Base-by-base conservation (phyloP, 169 alveolate genomes). In the Cystoisospora suis region DNA sequence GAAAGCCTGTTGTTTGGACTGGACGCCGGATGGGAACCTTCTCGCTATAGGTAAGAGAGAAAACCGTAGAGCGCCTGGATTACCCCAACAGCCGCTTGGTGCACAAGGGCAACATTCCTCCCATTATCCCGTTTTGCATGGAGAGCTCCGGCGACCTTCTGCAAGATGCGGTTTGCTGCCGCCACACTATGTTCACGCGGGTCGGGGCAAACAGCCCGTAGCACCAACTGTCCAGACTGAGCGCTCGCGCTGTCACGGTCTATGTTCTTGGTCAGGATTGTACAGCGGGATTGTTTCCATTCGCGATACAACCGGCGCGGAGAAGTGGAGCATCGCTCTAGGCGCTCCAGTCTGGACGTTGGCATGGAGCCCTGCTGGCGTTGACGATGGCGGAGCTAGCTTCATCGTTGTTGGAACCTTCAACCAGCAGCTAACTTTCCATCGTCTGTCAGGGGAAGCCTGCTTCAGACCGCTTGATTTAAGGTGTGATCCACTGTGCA, bases 381-480 rank as follows among this genome's bases (percentile, higher is more conserved):
- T 20, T 2, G 89, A 15, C 9, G 70, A 23, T 23, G 46, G 87
- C 85, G 15, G 38, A 34, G 42, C 70, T 34, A 12, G 85, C 70
- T 49, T 93, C 42, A 95, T 96, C 29, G 96, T 94, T 44, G 98
- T 96, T 15, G 97, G 98, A n/a, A 95, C 97, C 45, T 96, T 98
- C 97, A 97, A 96, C 89, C 94, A 95, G 77, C 95, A 96, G 20
- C 90, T 97, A 23, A 86, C 95, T 89, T 92, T 95, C 46, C 94
- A 95, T 83, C 96, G 95, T 89, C 87, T 58, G 23, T 65, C 85
- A 38, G 97, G 95, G 45, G 86, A 94, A 58, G 90, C 93, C 86
- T 75, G 91, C 34, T 93, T 95, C 9, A 32, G 58, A 59, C 94
- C 95, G 42, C 93, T 94, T 70, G 93, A 95, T 42, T 94, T 97